Conservation (phyloP, 176 grass and related monocot species). For the Musa troglodytarum region DNA sequence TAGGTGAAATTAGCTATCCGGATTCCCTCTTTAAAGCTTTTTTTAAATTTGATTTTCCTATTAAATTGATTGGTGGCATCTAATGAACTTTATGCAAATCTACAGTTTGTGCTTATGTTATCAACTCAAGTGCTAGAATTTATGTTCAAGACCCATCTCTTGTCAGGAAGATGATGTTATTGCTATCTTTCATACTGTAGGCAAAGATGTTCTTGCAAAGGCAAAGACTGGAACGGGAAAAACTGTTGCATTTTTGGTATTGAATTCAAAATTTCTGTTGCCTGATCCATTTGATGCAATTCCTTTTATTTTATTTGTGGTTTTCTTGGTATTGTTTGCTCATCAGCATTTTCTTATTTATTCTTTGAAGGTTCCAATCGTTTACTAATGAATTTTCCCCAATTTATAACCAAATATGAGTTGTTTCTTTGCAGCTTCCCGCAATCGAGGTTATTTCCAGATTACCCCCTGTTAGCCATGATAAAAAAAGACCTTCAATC, state of each 20-base stretch:
- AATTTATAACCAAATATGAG: slow-evolving; percentile 10
- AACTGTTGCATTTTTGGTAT: slow-evolving; percentile 94
- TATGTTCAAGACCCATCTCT: slow-evolving; percentile 3
- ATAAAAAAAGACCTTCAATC: slow-evolving; percentile 59
- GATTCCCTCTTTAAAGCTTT: no score
- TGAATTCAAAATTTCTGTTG: background rate
- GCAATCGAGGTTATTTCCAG: slow-evolving; percentile 67
- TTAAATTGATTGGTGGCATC: background rate
- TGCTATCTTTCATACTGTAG: slow-evolving; percentile 33
- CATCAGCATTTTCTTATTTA: background rate
- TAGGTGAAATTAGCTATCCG: background rate
- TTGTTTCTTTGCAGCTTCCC: slow-evolving; percentile 52
- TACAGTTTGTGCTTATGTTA: background rate
- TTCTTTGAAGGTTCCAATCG: background rate
- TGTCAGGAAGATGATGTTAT: slow-evolving; percentile 2
- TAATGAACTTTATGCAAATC: background rate
- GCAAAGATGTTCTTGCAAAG: slow-evolving; percentile 98
- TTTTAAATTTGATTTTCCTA: no score
- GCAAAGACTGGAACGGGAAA: slow-evolving; percentile 94
- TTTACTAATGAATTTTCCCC: background rate
- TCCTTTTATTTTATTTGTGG: background rate
- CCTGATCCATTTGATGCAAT: background rate
- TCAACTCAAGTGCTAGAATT: background rate
- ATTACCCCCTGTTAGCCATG: slow-evolving; percentile 47
- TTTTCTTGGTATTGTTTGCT: background rate